Base-by-base conservation (phyloP, 1,284 basidiomycete genomes). In the Tilletia caries region DNA sequence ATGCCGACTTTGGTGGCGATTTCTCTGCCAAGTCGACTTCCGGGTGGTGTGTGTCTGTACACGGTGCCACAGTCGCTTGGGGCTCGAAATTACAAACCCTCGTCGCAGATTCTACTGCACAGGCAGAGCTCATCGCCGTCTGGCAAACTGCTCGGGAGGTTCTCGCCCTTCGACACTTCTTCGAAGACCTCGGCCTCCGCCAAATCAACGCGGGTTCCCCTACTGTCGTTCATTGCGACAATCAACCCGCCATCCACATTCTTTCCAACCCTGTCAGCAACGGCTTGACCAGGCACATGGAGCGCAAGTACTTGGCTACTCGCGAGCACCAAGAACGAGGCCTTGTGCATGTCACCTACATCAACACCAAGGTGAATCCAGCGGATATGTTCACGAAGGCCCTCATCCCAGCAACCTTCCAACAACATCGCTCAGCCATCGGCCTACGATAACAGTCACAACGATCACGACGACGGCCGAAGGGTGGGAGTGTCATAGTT, bases 61-160 rank as follows among this genome's bases (percentile, higher is more conserved):
- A 58, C 54, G 54, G 54, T 32, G 54, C 54, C 4, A 58, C 54
- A 2, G 54, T 58, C 5, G n/a, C 54, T 29, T 58, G 54, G 54
- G 54, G 54, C 5, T 3, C 54, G 54, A 58, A 58, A 32, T 23
- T 58, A 4, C 54, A 58, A 20, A 4, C 54, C 15, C 6, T 58
- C 18, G 27, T 58, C 25, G 23, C 54, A 3, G 54, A 58, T 25
- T 58, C 54, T 6, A 58, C 54, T 20, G 29, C 54, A 6, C 54
- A 58, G 27, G 54, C 54, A 3, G 54, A 58, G 20, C 23, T 58
- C 29, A 25, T 62, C 18, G 58, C 58, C 2, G 58, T 62, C 32
- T 62, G 58, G 58, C 58, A 62, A 34, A 34, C 29, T 4, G 18
- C 58, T 2, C 27, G 58, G 2, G 58, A 62, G 6, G 58, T 62